Conservation (phyloP, 2,329 filamentous ascomycete species). For the Calonectria pteridis region DNA sequence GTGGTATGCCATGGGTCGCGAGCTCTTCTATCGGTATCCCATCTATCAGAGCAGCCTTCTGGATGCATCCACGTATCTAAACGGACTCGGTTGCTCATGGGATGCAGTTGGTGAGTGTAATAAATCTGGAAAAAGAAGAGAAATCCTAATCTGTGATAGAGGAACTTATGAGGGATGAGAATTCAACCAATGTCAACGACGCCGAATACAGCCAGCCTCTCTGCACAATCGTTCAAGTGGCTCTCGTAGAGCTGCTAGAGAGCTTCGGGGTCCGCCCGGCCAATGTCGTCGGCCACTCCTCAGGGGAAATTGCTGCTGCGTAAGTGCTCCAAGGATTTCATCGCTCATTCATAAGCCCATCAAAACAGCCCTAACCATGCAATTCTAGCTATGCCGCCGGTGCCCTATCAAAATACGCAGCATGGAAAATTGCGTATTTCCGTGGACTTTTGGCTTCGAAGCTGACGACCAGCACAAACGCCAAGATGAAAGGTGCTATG, state of each 20-base stretch:
- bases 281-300: conserved; percentile 54
- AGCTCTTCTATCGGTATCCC: conserved; percentile 36
- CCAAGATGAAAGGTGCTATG: conserved; percentile 45
- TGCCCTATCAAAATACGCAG: conserved; percentile 25
- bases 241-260: conserved; percentile 52
- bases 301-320: conserved; percentile 56
- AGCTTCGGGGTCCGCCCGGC: conserved; percentile 45
- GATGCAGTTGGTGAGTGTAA: not conserved
- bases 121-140: not conserved
- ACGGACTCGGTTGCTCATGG: conserved; percentile 46
- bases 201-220: conserved; percentile 63
- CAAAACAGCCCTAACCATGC: not conserved
- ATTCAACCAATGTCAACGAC: conserved; percentile 41
- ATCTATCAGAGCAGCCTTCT: conserved; percentile 11
- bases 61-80: conserved; percentile 31
- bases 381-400: not conserved
- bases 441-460: conserved; percentile 43
- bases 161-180: not conserved
- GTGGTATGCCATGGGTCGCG: conserved; percentile 47
- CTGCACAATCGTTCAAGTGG: conserved; percentile 67
- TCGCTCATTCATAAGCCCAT: no score
- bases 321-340: conserved; percentile 42
- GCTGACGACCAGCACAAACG: not conserved
- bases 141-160: not conserved
- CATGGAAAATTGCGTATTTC: conserved; percentile 51